These are phyloP conservation scores for Binderoboletus segoi DNA, from an alignment of 1,284 basidiomycete genomes.

Conservation along the genomic window DNA sequence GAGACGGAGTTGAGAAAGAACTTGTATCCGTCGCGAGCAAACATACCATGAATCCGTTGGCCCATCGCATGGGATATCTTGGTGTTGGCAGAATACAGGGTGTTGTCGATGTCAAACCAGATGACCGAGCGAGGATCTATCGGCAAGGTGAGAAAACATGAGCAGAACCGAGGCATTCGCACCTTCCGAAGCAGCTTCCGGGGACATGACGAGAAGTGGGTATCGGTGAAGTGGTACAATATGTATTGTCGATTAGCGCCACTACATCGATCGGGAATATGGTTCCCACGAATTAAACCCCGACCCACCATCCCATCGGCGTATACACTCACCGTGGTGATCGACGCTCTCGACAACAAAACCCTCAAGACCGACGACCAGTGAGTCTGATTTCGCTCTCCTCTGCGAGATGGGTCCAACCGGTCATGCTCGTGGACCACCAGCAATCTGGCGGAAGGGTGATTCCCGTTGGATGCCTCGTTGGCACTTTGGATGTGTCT, in stretches of 20 bases:
- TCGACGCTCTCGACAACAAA: conserved; percentile 35
- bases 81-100: conserved; percentile 75
- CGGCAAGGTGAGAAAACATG: conserved; percentile 6
- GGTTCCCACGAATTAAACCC: conserved; percentile 35
- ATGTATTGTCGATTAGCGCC: background rate
- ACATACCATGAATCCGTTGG: conserved; percentile 71
- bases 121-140: conserved; percentile 56
- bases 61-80: conserved; percentile 84
- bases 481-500: conserved; percentile 36
- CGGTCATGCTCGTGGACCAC: background rate
- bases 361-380: conserved; percentile 44
- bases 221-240: conserved; percentile 26
- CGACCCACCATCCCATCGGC: conserved; percentile 20
- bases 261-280: conserved; percentile 15
- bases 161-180: background rate
- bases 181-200: conserved; percentile 30
- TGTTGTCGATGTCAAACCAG: conserved; percentile 90
- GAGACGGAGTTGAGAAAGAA: background rate
- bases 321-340: conserved; percentile 18
- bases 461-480: conserved; percentile 39
- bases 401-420: conserved; percentile 1
- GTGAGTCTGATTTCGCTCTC: conserved; percentile 36
- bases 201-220: conserved; percentile 28
- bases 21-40: background rate
- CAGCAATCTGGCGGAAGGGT: background rate